These are phyloP conservation scores for Trichosanthes cucumerina DNA, from an alignment of 306 rosid species.

Conservation along the genomic window DNA sequence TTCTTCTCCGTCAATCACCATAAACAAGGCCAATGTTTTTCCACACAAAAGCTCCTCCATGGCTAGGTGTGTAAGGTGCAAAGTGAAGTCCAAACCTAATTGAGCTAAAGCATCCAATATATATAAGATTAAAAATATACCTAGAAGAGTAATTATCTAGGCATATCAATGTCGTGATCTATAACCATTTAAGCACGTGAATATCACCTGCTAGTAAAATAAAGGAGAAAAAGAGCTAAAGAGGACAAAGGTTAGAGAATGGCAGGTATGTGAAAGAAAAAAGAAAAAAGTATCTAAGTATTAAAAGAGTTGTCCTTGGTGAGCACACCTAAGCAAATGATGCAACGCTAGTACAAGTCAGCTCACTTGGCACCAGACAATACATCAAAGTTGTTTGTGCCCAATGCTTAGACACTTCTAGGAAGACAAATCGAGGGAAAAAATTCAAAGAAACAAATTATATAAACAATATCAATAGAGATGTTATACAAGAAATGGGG, in stretches of 20 bases:
- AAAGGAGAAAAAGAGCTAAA: conserved; percentile 3
- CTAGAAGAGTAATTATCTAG: neutral
- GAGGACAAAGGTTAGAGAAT: neutral
- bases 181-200: neutral
- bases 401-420: conserved; percentile 7
- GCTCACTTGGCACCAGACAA: conserved; percentile 1
- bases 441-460: neutral
- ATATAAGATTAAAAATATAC: neutral
- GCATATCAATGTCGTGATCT: conserved; percentile 4
- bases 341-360: neutral
- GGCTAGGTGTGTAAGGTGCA: neutral
- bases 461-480: neutral
- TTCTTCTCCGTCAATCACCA: neutral
- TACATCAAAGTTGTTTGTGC: neutral
- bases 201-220: conserved; percentile 2
- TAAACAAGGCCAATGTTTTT: neutral
- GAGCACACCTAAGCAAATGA: conserved; percentile 8
- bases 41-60: neutral
- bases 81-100: neutral
- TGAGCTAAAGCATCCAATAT: neutral
- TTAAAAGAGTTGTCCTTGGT: neutral
- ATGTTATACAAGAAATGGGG: neutral
- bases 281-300: neutral
- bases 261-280: neutral
- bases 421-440: neutral